Evolutionary conservation across 129 eudicot genomes (phyloP), one percentile per base, ranked within the genome.

Genomic region (Flaveria robusta): DNA sequence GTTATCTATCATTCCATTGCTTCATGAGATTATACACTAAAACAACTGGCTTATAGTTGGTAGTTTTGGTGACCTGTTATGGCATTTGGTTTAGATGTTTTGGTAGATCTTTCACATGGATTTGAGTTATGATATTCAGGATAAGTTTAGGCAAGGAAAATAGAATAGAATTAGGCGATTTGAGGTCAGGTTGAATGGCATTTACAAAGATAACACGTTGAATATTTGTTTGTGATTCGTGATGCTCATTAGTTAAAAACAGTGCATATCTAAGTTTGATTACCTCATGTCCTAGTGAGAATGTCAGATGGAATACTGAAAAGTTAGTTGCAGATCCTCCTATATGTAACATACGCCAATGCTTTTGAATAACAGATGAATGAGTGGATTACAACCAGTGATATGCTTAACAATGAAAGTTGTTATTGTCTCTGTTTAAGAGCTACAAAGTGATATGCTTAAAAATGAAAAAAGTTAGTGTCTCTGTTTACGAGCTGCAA

Each of bases 401-500:
- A 13, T 2, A 60, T 60, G 3, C n/a, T 23, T 23, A 8, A 2
- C 23, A 58, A 24, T 58, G 12, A 0, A 23, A 9, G 23, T 43
- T 10, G 3, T 19, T 15, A 19, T 19, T 9, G 29, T 55, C 14
- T 55, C 29, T 19, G 63, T 55, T 52, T 19, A 63, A 65, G 55
- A 68, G 55, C 31, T 68, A 31, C 56, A 52, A 31, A 18, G 51
- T 52, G 2, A 51, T 52, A 50, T 54, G 49, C 50, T 51, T 31
- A n/a, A n/a, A n/a, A 58, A 24, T 58, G 12, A 0, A 23, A 9
- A 10, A 9, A 2, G 3, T 19, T 15, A 19, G 8, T 9, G 29
- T 55, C 14, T 55, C 29, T 19, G 63, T 55, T 52, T 19, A 63
- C 34, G 55, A 68, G 55, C 31, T 68, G 52, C 56, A 52, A 31